Evolutionary conservation across 345 rosid genomes (phyloP).

Genomic region (Brassica rapa): DNA sequence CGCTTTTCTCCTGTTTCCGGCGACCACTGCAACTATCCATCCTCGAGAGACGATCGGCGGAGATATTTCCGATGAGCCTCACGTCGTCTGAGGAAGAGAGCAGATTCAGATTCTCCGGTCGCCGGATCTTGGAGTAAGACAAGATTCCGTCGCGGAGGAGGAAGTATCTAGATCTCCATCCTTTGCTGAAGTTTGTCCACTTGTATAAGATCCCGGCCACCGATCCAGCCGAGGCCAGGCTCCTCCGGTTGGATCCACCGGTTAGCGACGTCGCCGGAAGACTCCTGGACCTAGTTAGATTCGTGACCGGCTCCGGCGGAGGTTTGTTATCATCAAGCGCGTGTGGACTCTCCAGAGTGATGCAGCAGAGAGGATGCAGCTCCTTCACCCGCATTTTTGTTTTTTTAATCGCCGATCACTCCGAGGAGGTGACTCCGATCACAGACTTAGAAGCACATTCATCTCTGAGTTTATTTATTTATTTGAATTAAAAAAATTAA

Average conservation of each 20-base stretch:
- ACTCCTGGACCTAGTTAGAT: constrained; percentile 60
- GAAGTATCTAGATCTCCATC: constrained; percentile 99
- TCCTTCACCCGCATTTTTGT: constrained; percentile 81
- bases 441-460: constrained; percentile 11
- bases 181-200: constrained; percentile 98
- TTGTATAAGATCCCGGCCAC: constrained; percentile 85
- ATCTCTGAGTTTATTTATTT: not conserved
- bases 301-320: constrained; percentile 61
- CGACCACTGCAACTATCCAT: constrained; percentile 57
- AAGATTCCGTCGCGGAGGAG: constrained; percentile 73
- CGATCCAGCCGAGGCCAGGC: constrained; percentile 47
- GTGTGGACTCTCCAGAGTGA: constrained; percentile 68
- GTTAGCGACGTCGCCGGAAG: constrained; percentile 52
- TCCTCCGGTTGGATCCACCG: constrained; percentile 50
- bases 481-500: not conserved
- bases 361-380: constrained; percentile 92
- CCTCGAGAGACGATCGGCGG: constrained; percentile 58
- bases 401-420: not conserved
- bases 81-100: constrained; percentile 57
- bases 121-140: constrained; percentile 79
- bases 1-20: constrained; percentile 62
- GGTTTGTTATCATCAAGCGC: constrained; percentile 54
- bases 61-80: constrained; percentile 72
- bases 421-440: constrained; percentile 31
- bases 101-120: constrained; percentile 61